phyloP scores from a whole-genome alignment of 371 early-diverging fungal species.

The Zancudomyces culisetae region DNA sequence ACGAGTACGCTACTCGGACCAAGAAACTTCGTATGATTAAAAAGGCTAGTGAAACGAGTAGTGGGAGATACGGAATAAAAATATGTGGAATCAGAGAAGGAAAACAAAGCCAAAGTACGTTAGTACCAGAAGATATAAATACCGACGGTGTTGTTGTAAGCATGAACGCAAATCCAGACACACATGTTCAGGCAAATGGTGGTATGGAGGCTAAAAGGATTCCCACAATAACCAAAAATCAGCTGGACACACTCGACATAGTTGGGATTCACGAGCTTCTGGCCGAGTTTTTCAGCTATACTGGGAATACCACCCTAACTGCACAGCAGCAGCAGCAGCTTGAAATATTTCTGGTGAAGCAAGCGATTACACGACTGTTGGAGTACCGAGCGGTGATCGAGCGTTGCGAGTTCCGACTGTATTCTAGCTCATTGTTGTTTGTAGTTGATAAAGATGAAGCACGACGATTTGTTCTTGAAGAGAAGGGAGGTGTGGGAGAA shows the following conservation, averaged over 20 bases:
- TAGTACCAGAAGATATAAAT: too few relatives aligned
- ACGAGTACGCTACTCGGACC: constrained; percentile 33
- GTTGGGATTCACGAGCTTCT: too few relatives aligned
- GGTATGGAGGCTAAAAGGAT: constrained; percentile 5
- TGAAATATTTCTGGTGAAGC: constrained; percentile 40
- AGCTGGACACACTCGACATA: too few relatives aligned
- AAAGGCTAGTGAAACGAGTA: constrained; percentile 37
- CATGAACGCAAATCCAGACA: background rate
- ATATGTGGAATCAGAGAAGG: constrained; percentile 44
- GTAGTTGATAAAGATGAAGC: constrained; percentile 45
- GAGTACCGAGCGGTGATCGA: constrained; percentile 29
- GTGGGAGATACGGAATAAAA: constrained; percentile 31
- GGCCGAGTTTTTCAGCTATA: too few relatives aligned
- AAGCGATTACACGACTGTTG: constrained; percentile 33
- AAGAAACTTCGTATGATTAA: constrained; percentile 38
- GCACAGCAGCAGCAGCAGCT: too few relatives aligned
- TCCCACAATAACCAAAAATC: too few relatives aligned
- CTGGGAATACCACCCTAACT: too few relatives aligned
- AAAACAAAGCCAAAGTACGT: too few relatives aligned
- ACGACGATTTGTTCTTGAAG: background rate
- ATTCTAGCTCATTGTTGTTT: constrained; percentile 43
- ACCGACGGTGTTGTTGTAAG: too few relatives aligned
- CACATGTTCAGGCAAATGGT: constrained; percentile 27
- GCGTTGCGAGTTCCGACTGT: constrained; percentile 31
- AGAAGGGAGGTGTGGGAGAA: constrained; percentile 13